Evolutionary conservation across 768 basidiomycete genomes (phyloP), one percentile per base, ranked within the genome.

Genomic region (Asterophora parasitica): DNA sequence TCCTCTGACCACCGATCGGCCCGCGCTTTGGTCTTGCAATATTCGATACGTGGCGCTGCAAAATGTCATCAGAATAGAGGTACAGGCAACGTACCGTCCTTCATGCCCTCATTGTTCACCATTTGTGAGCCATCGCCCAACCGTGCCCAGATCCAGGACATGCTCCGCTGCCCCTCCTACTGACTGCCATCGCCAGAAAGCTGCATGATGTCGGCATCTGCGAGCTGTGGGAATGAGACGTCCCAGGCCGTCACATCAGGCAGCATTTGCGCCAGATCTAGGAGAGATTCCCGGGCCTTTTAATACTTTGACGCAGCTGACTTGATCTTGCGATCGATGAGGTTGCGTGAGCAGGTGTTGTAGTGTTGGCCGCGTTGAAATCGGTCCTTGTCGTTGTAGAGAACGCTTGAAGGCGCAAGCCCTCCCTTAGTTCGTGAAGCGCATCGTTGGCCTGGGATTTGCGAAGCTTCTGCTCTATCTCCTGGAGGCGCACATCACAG

Each of bases 61-160:
- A 19, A 20, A 32, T 19, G 44, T 34, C n/a, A 30, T 26, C 37
- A 34, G 3, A 19, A 35, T 31, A 15, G 44, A 16, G 32, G 17
- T 35, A 23, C n/a, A 23, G 26, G 43, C 16, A 6, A 49, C 51
- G 31, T 32, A 53, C 54, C 44, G 36, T 58, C 52, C 17, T 55
- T 55, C 17, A 55, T 35, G 20, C 40, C 30, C 7, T 47, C 38
- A 23, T 45, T 37, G 5, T 47, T 17, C 12, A 38, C 42, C 13
- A 32, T 13, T 30, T 30, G 28, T 30, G 28, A 30, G 10, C 28
- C 28, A 17, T 27, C 30, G 17, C 56, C 56, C 16, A 55, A 35
- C 28, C 32, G 7, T 16, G n/a, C 51, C 58, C 58, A 59, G 20
- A 59, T 55, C 56, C 58, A 59, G 5, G 53, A 57, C 34, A 55